Evolutionary conservation across 2,329 filamentous ascomycete species (phyloP).

Genomic region (Aureobasidium vineae): DNA sequence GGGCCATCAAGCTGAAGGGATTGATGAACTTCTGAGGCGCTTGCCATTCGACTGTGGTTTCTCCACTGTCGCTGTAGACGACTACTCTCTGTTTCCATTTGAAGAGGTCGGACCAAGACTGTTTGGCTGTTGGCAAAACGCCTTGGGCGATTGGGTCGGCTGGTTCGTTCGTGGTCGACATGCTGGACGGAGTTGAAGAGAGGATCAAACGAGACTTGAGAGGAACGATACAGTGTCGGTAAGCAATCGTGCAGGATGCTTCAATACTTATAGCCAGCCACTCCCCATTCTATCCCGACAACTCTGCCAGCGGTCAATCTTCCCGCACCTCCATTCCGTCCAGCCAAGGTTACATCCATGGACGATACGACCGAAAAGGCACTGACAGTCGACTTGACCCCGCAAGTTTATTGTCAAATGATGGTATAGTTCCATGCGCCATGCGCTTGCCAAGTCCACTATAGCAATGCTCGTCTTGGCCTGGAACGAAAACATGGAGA

Average conservation of each 20-base stretch:
- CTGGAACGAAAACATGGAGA: background rate
- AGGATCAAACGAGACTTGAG: too few species aligned
- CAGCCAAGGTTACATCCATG: background rate
- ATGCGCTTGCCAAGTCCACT: conserved; percentile 14
- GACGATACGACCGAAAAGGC: background rate
- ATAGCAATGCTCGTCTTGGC: background rate
- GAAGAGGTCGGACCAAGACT: conserved; percentile 64
- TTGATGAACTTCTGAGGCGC: conserved; percentile 65
- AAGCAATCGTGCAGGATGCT: background rate
- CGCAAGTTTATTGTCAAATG: background rate
- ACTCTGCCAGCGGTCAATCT: background rate
- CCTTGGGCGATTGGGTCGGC: conserved; percentile 69
- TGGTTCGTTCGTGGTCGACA: conserved; percentile 44
- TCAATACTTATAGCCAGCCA: background rate
- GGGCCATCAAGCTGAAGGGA: conserved; percentile 65
- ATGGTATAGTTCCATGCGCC: background rate
- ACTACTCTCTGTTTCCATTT: conserved; percentile 72
- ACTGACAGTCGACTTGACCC: background rate
- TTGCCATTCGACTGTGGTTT: conserved; percentile 67
- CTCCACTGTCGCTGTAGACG: conserved; percentile 62
- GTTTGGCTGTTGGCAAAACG: conserved; percentile 62
- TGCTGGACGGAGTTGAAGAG: background rate
- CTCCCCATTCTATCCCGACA: background rate
- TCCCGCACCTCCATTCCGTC: background rate
- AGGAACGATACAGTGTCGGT: background rate